Base-by-base conservation (phyloP, 192 early-diverging fungal genomes). In the Thamnidium elegans region DNA sequence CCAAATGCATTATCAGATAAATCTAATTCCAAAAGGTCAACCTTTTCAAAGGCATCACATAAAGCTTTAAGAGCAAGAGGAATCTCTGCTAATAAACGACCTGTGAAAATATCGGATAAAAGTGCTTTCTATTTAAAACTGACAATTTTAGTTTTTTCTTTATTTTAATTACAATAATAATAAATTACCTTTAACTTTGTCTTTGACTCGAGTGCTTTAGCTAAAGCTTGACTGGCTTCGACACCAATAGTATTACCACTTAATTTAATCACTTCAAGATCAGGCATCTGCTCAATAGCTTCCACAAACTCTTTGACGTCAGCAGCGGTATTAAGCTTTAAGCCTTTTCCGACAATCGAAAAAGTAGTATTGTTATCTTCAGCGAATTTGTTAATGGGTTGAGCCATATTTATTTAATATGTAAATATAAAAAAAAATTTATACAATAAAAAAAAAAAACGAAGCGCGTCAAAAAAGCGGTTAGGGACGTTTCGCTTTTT, bases 1-100 rank as follows among this genome's bases (percentile, higher is more conserved):
- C 96, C 96, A 80, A 99, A 99, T n/a, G 96, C 96, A 67, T 99
- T 99, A 75, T 99, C 95, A 8, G 85, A 91, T 19, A 95, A 71
- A 75, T 93, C 89, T 23, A 94, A 79, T 72, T 95, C 90, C n/a
- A 87, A 76, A 17, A 96, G 82, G 21, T 86, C 83, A 69, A 90
- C 91, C 63, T 94, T 87, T 58, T 85, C 82, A 32, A 97, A 81
- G 4, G 93, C 90, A 53, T 87, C 88, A 48, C 92, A 89, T 23
- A 99, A 78, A 19, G 90, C 89, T 54, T 89, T 88, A 21, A 97
- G 71, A 46, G 88, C 86, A 44, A 80, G 78, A 54, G 93, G 93
- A 67, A 99, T 94, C 72, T 96, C 94, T 58, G 89, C 86, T 68
- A 89, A 84, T 44, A 97, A 81, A 45, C 96, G 89, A 30, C 94